Conservation (phyloP, 2,329 filamentous ascomycete species). For the Xylogone sp. region DNA sequence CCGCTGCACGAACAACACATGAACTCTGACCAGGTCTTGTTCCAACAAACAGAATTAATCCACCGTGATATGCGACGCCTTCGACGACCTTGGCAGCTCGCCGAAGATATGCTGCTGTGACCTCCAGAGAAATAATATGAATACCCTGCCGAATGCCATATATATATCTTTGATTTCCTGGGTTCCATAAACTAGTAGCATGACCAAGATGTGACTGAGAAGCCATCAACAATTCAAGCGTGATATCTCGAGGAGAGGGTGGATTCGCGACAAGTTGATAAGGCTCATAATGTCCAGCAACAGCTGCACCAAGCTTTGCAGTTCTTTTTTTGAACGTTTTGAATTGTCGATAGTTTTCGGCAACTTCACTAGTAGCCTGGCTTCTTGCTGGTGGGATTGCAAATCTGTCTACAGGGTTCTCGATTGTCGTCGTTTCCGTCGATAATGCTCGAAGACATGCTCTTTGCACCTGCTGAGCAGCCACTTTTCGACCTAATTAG, state of each 20-base stretch:
- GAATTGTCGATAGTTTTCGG: conserved; percentile 16
- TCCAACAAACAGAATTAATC: conserved; percentile 86
- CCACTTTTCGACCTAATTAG: conserved; percentile 46
- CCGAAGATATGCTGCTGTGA: conserved; percentile 84
- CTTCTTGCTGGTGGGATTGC: neutral
- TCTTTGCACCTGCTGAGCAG: conserved; percentile 39
- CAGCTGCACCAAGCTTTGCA: conserved; percentile 42
- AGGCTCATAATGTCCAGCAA: conserved; percentile 59
- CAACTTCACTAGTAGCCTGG: conserved; percentile 7
- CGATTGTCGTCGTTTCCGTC: conserved; percentile 17
- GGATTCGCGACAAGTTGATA: conserved; percentile 66
- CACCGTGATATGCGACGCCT: conserved; percentile 77
- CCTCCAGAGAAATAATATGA: conserved; percentile 90
- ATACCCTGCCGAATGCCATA: conserved; percentile 83
- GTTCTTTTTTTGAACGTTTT: conserved; percentile 40
- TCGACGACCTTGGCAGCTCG: conserved; percentile 89
- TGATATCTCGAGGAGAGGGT: conserved; percentile 73
- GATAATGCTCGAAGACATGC: conserved; percentile 36
- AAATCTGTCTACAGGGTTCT: conserved; percentile 7
- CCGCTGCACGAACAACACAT: conserved; percentile 75
- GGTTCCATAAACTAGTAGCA: conserved; percentile 88
- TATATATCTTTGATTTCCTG: conserved; percentile 90
- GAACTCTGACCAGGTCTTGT: conserved; percentile 79
- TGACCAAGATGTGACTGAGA: conserved; percentile 88
- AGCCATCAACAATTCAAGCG: conserved; percentile 85